Conservation (phyloP, 805 yeast species). For the Kodamaea sagamina region DNA sequence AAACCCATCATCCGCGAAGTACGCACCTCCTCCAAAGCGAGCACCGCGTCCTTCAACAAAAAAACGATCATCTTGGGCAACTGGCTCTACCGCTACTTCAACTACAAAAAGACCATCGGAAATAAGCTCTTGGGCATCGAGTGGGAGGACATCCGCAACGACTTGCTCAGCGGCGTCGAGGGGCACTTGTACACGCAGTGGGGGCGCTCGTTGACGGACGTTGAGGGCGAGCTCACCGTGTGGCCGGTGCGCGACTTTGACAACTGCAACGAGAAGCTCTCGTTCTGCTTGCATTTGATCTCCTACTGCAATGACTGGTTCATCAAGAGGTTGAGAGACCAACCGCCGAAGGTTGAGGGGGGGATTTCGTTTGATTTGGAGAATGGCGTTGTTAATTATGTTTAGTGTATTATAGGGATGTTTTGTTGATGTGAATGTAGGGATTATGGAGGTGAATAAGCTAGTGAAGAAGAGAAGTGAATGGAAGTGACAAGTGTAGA, state of each 20-base stretch:
- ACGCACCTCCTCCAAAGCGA: conserved; percentile 25
- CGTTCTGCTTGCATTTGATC: conserved; percentile 28
- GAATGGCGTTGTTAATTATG: conserved; percentile 20
- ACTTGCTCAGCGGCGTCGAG: conserved; percentile 39
- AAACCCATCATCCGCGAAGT: conserved; percentile 32
- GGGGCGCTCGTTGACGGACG: conserved; percentile 26
- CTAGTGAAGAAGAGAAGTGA: too few species aligned
- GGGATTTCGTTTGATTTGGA: conserved; percentile 31
- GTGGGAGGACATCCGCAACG: conserved; percentile 46
- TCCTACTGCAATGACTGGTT: conserved; percentile 30
- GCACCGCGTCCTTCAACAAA: conserved; percentile 29
- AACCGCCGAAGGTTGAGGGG: conserved; percentile 1
- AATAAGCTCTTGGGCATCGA: conserved; percentile 42
- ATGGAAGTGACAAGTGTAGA: too few species aligned
- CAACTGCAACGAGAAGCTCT: conserved; percentile 31
- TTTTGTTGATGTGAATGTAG: too few species aligned
- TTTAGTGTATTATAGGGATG: neutral
- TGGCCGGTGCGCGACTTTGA: conserved; percentile 39
- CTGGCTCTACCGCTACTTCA: conserved; percentile 38
- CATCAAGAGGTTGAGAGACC: conserved; percentile 12
- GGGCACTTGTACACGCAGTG: conserved; percentile 34
- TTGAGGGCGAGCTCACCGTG: conserved; percentile 24
- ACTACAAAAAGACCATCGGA: conserved; percentile 35
- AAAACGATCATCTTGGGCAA: conserved; percentile 29
- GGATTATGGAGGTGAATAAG: too few species aligned